Conservation (phyloP, 345 rosid species). For the Nephelium lappaceum region DNA sequence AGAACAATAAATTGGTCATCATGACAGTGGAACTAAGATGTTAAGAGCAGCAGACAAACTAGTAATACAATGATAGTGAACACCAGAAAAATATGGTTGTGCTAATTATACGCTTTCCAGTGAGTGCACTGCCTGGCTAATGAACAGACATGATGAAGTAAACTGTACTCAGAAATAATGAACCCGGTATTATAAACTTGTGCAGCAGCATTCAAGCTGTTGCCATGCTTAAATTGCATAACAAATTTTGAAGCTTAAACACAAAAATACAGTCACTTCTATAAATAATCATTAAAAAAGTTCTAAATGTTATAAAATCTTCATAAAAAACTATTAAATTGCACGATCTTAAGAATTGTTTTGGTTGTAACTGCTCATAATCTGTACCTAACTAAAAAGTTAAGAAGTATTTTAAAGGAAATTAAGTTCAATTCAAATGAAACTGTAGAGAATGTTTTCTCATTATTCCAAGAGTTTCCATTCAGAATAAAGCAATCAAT, state of each 20-base stretch:
- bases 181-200: not conserved
- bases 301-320: not conserved
- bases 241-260: not conserved
- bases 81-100: not conserved
- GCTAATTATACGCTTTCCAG: not conserved
- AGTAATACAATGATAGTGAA: not conserved
- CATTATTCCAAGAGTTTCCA: no score
- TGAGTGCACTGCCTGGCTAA: slow-evolving; percentile 1
- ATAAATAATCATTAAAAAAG: not conserved
- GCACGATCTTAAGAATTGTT: not conserved
- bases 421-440: not conserved
- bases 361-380: not conserved
- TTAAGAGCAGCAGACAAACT: not conserved
- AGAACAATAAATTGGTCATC: slow-evolving; percentile 25
- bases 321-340: not conserved
- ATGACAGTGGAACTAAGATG: not conserved
- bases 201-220: not conserved
- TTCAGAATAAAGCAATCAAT: not conserved
- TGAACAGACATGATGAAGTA: not conserved
- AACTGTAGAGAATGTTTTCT: not conserved
- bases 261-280: not conserved
- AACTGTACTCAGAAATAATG: not conserved
- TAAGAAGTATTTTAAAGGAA: not conserved
- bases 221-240: not conserved
- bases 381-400: not conserved